Base-by-base conservation (phyloP, 148 eudicot genomes). In the Nepenthes gracilis region DNA sequence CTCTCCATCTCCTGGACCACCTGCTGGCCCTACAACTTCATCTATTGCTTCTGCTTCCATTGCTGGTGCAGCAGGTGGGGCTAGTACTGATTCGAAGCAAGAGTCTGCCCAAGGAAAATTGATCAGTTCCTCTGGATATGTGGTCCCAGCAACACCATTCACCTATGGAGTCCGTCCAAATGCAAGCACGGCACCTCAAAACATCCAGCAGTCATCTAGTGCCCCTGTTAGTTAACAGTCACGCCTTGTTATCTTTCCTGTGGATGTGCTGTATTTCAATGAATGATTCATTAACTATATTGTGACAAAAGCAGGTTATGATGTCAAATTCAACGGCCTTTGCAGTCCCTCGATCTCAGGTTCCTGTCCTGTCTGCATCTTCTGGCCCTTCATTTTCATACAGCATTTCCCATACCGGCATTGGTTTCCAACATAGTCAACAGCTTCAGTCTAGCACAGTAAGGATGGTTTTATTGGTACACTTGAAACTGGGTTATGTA, bases 141-240 rank as follows among this genome's bases (percentile, higher is more conserved):
- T 65, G 10, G 35, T 36, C n/a, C 9, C 57, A 12, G 36, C 68
- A 13, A 54, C 75, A 15, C 63, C 72, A 43, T 71, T 74, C 60
- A 73, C 77, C 2, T 77, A 62, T 64, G 71, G 71, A 36, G 67
- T 61, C 50, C 56, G 43, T 64, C 66, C 67, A 58, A 69, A 66
- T 56, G 65, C 58, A 50, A 51, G 57, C 59, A 37, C 49, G 40
- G 55, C 65, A 54, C 58, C 70, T 5, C 72, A 64, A 59, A 62
- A 68, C 72, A 55, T 68, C 43, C 74, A 62, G 60, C 66, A 58
- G 15, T 64, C 72, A 50, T 67, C 66, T 35, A 40, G 67, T 49
- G 58, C 47, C 55, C 70, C 68, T 60, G 78, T 78, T 51, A 67
- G 75, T 74, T 33, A 35, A 57, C 10, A n/a, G 14, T 10, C 58